Evolutionary conservation across 2,329 filamentous ascomycete genomes (phyloP), one percentile per base, ranked within the genome.

Genomic region (Amphichorda felina): DNA sequence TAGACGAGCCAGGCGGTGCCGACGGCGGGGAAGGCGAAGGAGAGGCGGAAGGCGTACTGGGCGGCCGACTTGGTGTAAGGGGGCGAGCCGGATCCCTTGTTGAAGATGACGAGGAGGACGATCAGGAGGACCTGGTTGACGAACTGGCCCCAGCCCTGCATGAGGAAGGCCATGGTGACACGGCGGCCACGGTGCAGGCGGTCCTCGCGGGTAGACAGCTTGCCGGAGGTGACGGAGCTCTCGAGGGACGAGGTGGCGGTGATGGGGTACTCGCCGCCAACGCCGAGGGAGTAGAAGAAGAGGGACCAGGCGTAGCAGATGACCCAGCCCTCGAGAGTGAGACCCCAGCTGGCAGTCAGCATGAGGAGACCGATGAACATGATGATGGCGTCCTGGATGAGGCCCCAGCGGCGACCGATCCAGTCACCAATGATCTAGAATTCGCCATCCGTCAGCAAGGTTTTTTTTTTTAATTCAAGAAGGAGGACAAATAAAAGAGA

Each of bases 131-230:
- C 80, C 62, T 95, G 89, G 73, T 96, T 96, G 66, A 84, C 68
- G 56, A 94, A 84, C 60, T 96, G 89, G 45, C 89, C 89, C 89
- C 89, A 96, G 37, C 89, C 89, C 61, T 96, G 89, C 89, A 96
- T 95, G 61, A 96, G 61, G 67, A 96, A 96, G 39, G 89, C 88
- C 57, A 82, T 86, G 45, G 87, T 94, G 55, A 95, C 89, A 60
- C 94, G 94, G 53, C 89, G 84, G 44, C 89, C 89, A 61, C 89
- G 86, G 66, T 96, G 89, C 36, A 96, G 77, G 55, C 89, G 85
- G 56, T 96, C 89, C 36, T 94, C 86, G 42, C 80, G 81, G 39
- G 87, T 94, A 6, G 89, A 95, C 36, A 94, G 64, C 56, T 81
- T 88, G 42, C 89, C 88, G 26, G 85, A 64, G n/a, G 83, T 77